Evolutionary conservation across 108 stramenopile genomes (phyloP).

Genomic region (Nitzschia putrida): DNA sequence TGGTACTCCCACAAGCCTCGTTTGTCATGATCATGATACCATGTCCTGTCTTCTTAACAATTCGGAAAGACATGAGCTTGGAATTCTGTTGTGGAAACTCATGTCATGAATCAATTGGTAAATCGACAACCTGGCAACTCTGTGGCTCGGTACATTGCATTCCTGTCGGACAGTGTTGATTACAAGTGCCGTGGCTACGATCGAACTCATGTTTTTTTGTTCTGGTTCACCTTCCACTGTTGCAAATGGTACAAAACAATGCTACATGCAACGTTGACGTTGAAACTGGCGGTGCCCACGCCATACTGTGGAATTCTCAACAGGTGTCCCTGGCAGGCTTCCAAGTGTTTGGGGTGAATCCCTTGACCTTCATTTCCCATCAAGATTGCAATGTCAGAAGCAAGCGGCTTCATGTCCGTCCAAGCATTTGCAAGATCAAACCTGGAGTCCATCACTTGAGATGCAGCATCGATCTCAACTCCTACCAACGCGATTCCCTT

Average conservation of each 20-base stretch:
- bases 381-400: slow-evolving; percentile 57
- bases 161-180: too few species aligned
- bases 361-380: slow-evolving; percentile 89
- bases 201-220: too few species aligned
- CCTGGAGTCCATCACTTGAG: slow-evolving; percentile 39
- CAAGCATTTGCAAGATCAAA: neutral
- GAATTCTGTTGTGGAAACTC: too few species aligned
- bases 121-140: too few species aligned
- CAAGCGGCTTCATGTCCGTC: slow-evolving; percentile 14
- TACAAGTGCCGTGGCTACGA: too few species aligned
- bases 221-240: slow-evolving; percentile 15
- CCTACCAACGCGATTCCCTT: slow-evolving; percentile 59
- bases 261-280: slow-evolving; percentile 73
- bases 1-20: too few species aligned
- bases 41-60: too few species aligned
- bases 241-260: slow-evolving; percentile 29
- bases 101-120: too few species aligned
- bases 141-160: too few species aligned
- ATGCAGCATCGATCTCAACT: slow-evolving; percentile 72
- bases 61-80: too few species aligned
- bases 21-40: too few species aligned
- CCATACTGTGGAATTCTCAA: slow-evolving; percentile 81
- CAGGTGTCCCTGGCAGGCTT: slow-evolving; percentile 62
- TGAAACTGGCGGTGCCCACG: slow-evolving; percentile 84
- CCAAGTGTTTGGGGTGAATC: slow-evolving; percentile 70